A percentile compares a stretch with the other conserved stretches of the same genome.
Evolutionary conservation across 495 filamentous ascomycete genomes (phyloP).

Genomic region (Talaromyces nanjingensis): DNA sequence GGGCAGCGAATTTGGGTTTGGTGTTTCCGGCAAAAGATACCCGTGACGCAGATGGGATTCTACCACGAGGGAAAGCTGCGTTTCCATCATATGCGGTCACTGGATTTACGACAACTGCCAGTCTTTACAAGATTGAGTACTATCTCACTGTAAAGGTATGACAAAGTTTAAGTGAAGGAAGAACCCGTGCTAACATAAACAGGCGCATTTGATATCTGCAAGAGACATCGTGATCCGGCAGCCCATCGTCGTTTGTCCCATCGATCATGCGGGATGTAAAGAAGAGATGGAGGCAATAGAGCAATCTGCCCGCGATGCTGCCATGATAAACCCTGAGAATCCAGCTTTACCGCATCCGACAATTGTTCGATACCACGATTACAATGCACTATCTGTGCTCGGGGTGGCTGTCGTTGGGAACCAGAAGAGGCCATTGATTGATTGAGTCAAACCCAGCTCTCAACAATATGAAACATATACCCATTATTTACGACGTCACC

Average conservation of each 20-base stretch:
- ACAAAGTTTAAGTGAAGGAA: not conserved
- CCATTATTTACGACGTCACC: not conserved
- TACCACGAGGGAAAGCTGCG: constrained; percentile 74
- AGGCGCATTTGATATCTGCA: constrained; percentile 89
- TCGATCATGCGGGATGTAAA: constrained; percentile 92
- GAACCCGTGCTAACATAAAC: constrained; percentile 10
- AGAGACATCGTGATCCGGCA: constrained; percentile 86
- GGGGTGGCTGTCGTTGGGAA: constrained; percentile 82
- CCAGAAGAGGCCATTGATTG: constrained; percentile 82
- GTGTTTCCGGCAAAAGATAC: constrained; percentile 89
- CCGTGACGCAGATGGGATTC: constrained; percentile 79
- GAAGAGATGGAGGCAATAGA: constrained; percentile 98
- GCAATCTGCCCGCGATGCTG: constrained; percentile 86
- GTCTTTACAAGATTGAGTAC: constrained; percentile 97
- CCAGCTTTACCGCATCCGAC: constrained; percentile 77
- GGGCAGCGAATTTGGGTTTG: constrained; percentile 82
- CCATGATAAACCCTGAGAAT: constrained; percentile 77
- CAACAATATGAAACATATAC: not conserved
- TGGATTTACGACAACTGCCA: constrained; percentile 90
- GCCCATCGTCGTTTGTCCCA: constrained; percentile 91
- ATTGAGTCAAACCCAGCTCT: constrained; percentile 23
- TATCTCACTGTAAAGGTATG: constrained; percentile 87
- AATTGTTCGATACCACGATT: constrained; percentile 74
- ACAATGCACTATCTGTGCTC: constrained; percentile 64
- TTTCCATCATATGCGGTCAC: constrained; percentile 86